Conservation (phyloP, 2,329 filamentous ascomycete species). For the Amauroascus verrucosus region DNA sequence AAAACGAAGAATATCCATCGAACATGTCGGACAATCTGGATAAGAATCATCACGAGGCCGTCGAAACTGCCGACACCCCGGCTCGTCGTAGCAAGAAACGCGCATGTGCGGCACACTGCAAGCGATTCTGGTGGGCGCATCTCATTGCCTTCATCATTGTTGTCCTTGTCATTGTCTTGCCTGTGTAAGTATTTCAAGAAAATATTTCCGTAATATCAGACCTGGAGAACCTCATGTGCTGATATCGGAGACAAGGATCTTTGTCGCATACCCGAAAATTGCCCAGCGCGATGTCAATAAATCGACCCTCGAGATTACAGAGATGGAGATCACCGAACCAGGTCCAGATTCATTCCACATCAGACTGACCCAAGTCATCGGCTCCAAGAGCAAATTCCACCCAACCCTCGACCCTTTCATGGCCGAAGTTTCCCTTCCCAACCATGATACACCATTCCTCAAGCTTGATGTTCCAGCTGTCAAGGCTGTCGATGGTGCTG, state of each 20-base stretch:
- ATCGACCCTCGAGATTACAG: slow-evolving; percentile 42
- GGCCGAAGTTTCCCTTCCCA: slow-evolving; percentile 41
- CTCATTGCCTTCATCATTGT: slow-evolving; percentile 42
- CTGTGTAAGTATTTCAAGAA: slow-evolving; percentile 40
- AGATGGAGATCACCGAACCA: slow-evolving; percentile 44
- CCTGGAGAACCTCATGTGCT: too few relatives aligned
- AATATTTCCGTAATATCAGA: too few relatives aligned
- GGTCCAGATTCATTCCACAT: slow-evolving; percentile 40
- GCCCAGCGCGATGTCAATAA: slow-evolving; percentile 46
- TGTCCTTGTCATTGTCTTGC: slow-evolving; percentile 45
- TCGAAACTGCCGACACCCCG: slow-evolving; percentile 2
- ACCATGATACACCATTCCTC: slow-evolving; percentile 33
- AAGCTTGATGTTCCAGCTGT: slow-evolving; percentile 38
- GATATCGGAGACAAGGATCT: slow-evolving; percentile 36
- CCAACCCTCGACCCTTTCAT: slow-evolving; percentile 47
- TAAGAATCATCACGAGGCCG: slow-evolving; percentile 7
- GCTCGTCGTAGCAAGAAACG: not conserved
- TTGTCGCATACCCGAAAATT: slow-evolving; percentile 49
- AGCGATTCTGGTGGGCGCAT: slow-evolving; percentile 46
- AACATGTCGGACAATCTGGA: slow-evolving; percentile 13
- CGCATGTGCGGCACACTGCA: slow-evolving; percentile 24
- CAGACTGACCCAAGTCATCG: slow-evolving; percentile 40
- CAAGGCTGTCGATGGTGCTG: slow-evolving; percentile 35
- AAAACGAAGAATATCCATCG: not conserved
- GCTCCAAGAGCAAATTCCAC: slow-evolving; percentile 42